These are phyloP conservation scores for Carex kokanica DNA, from an alignment of 176 grass and related monocot species.

Conservation along the genomic window DNA sequence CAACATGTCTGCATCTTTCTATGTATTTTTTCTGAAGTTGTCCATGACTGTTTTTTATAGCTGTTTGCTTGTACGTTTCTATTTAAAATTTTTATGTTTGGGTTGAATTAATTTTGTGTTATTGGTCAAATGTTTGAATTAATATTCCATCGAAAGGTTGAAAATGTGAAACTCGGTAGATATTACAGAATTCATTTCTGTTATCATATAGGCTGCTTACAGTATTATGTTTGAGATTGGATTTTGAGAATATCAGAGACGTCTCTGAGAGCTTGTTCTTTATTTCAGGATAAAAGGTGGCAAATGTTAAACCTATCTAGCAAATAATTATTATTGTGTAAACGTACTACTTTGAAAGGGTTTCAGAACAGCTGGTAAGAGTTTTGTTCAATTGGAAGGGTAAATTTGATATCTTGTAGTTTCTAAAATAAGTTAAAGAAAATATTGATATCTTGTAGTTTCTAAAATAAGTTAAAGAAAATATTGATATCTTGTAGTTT, in stretches of 20 bases:
- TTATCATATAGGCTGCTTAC: too few relatives aligned
- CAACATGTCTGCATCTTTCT: background rate
- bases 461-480: too few relatives aligned
- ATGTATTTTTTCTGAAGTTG: background rate
- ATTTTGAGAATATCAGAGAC: background rate
- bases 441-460: too few relatives aligned
- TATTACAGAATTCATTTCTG: background rate
- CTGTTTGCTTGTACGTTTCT: background rate
- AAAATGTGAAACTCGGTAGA: too few relatives aligned
- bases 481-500: too few relatives aligned
- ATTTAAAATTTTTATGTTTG: background rate
- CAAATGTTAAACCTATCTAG: background rate
- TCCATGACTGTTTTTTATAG: background rate
- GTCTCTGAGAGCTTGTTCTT: background rate
- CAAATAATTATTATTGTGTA: too few relatives aligned
- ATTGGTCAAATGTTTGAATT: background rate
- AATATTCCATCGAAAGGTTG: background rate
- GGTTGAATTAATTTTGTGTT: background rate
- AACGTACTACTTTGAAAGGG: too few relatives aligned
- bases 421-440: background rate
- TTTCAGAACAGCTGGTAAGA: background rate
- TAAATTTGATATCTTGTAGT: background rate
- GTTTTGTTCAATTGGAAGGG: background rate
- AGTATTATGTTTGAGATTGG: background rate
- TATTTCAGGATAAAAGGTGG: background rate